Percentiles rank a stretch among this genome's conserved stretches.
Conservation (phyloP, 257 asterid species). For the Pogostemon cablin region DNA sequence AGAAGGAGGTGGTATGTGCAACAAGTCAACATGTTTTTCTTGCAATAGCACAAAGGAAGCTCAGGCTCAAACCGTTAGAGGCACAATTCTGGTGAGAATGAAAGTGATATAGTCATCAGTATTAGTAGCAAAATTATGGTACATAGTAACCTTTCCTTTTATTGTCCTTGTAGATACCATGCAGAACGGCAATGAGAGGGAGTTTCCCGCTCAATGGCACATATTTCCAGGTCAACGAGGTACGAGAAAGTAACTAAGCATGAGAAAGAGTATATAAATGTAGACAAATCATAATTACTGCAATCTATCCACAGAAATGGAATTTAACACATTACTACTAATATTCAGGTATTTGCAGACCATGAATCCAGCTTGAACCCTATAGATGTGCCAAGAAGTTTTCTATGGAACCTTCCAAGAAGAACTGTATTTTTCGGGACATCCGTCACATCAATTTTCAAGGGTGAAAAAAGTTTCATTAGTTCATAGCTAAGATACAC, state of each 20-base stretch:
- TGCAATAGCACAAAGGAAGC: conserved; percentile 74
- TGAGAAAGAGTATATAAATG: conserved; percentile 12
- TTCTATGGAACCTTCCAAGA: conserved; percentile 75
- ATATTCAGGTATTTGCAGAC: conserved; percentile 80
- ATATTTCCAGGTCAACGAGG: conserved; percentile 98
- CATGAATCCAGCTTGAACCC: conserved; percentile 82
- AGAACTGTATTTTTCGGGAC: conserved; percentile 92
- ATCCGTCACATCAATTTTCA: conserved; percentile 79
- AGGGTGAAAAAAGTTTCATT: conserved; percentile 51
- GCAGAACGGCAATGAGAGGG: conserved; percentile 97
- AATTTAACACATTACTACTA: conserved; percentile 22
- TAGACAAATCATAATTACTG: neutral
- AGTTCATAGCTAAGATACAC: conserved; percentile 27
- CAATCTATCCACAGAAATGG: neutral
- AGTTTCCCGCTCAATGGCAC: conserved; percentile 97
- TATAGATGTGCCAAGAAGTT: conserved; percentile 71
- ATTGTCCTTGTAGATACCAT: conserved; percentile 67
- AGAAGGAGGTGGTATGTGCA: conserved; percentile 59
- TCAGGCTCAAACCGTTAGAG: conserved; percentile 75
- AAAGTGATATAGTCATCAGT: conserved; percentile 20
- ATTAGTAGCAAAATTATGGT: conserved; percentile 23
- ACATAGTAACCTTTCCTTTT: conserved; percentile 12
- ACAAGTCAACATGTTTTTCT: conserved; percentile 58
- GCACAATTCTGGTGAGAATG: conserved; percentile 90
- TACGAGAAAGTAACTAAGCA: conserved; percentile 30